phyloP scores from a whole-genome alignment of 306 rosid species.

The Sechiopsis laciniata region DNA sequence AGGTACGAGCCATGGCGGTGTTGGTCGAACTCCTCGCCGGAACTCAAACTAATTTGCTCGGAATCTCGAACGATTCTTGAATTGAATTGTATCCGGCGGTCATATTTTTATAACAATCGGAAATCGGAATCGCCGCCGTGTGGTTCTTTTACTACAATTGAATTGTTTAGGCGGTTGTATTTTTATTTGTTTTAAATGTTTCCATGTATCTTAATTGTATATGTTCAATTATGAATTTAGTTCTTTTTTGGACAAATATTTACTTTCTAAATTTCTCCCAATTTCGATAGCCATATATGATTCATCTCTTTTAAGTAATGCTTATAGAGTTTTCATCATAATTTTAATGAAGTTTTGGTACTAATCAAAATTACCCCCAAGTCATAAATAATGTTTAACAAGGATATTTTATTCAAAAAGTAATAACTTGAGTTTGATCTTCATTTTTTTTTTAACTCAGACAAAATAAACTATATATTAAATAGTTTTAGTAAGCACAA shows the following conservation, averaged over 20 bases:
- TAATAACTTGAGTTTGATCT: too few species aligned
- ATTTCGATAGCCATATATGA: not conserved
- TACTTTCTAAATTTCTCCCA: not conserved
- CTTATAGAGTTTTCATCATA: not conserved
- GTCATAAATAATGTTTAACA: too few species aligned
- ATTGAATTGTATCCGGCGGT: not conserved
- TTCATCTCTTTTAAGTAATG: not conserved
- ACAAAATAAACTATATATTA: too few species aligned
- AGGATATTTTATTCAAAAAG: too few species aligned
- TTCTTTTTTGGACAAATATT: not conserved
- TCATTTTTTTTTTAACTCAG: too few species aligned
- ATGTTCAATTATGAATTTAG: not conserved
- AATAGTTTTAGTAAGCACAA: too few species aligned
- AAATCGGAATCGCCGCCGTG: constrained; percentile 5
- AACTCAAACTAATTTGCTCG: not conserved
- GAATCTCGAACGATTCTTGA: constrained; percentile 1
- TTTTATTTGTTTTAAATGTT: constrained; percentile 5
- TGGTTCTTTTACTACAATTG: not conserved
- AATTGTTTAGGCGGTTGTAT: not conserved
- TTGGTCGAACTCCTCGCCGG: constrained; percentile 49
- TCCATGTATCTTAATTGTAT: constrained; percentile 7
- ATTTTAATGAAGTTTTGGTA: not conserved
- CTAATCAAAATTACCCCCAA: too few species aligned
- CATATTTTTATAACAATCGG: not conserved
- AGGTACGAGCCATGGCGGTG: constrained; percentile 70